phyloP scores from a whole-genome alignment of 1,284 basidiomycete genomes.

The Coniferiporia weirii region DNA sequence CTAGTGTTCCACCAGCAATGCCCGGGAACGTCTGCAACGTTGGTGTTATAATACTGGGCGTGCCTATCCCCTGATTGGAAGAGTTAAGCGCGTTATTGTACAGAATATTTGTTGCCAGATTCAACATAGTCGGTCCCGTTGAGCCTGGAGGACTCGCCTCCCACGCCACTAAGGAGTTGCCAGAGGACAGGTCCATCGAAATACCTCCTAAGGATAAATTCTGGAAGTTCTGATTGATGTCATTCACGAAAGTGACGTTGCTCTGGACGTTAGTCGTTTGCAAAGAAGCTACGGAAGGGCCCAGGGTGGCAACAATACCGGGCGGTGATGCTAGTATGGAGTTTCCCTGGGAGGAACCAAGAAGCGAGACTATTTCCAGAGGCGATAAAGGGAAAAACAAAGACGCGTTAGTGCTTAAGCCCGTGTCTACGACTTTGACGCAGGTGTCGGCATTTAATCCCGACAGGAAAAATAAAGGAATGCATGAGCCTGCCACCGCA shows the following conservation, averaged over 20 bases:
- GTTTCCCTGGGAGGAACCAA: constrained; percentile 19
- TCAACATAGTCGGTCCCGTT: constrained; percentile 55
- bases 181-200: constrained; percentile 45
- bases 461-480: constrained; percentile 61
- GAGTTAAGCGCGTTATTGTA: constrained; percentile 54
- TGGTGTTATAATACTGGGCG: constrained; percentile 47
- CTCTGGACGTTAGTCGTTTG: constrained; percentile 37
- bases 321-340: constrained; percentile 43
- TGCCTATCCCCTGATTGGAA: constrained; percentile 31
- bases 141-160: constrained; percentile 50
- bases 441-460: constrained; percentile 45
- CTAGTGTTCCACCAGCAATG: constrained; percentile 47
- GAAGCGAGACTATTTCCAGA: constrained; percentile 10
- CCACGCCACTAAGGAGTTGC: constrained; percentile 55
- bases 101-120: constrained; percentile 61
- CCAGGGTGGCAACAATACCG: constrained; percentile 38
- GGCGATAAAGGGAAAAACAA: constrained; percentile 35
- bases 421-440: constrained; percentile 31
- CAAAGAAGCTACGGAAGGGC: constrained; percentile 30
- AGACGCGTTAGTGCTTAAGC: constrained; percentile 30
- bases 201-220: constrained; percentile 57
- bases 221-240: constrained; percentile 42
- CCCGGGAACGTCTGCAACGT: constrained; percentile 53
- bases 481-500: constrained; percentile 57
- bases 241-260: constrained; percentile 50